Evolutionary conservation across 805 yeast species (phyloP).

Genomic region (Candida arabinofermentans): DNA sequence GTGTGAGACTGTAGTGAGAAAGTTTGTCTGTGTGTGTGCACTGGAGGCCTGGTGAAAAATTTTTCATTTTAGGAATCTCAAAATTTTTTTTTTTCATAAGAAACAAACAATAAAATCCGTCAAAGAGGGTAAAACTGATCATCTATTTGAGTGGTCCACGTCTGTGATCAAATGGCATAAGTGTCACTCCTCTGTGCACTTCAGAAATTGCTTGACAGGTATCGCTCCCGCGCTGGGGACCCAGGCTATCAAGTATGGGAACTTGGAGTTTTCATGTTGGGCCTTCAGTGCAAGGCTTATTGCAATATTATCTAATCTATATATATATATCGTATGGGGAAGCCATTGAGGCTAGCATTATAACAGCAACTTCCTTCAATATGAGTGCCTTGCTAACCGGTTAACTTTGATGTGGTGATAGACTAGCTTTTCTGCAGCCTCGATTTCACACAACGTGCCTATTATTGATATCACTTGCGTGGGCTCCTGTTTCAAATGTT

Average conservation of each 20-base stretch:
- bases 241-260: too few relatives aligned
- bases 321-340: too few relatives aligned
- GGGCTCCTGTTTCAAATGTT: neutral
- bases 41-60: slow-evolving; percentile 15
- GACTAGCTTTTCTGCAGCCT: slow-evolving; percentile 11
- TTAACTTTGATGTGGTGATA: neutral
- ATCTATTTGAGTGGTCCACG: neutral
- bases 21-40: neutral
- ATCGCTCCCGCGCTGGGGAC: too few relatives aligned
- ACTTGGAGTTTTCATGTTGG: too few relatives aligned
- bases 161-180: neutral
- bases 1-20: neutral
- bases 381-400: neutral
- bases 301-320: too few relatives aligned
- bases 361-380: too few relatives aligned
- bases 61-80: slow-evolving; percentile 14
- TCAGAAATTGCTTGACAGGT: too few relatives aligned
- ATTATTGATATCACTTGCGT: slow-evolving; percentile 13
- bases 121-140: neutral
- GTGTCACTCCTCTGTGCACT: neutral
- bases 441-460: slow-evolving; percentile 10
- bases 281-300: too few relatives aligned
- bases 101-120: neutral
- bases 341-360: too few relatives aligned
- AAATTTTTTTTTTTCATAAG: slow-evolving; percentile 4